Evolutionary conservation across 768 basidiomycete species (phyloP).

Genomic region (Boletus sp.): DNA sequence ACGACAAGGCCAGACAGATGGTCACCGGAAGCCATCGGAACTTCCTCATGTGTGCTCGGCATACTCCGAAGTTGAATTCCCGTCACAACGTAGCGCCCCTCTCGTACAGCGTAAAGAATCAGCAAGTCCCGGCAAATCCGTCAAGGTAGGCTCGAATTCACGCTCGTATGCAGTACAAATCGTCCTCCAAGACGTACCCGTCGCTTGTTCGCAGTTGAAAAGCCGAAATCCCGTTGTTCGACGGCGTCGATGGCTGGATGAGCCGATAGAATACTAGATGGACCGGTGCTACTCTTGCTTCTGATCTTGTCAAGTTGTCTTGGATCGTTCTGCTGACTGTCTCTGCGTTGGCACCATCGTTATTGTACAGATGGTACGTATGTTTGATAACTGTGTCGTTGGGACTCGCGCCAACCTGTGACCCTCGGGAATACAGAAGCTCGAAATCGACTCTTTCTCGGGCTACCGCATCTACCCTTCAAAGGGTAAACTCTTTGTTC

Average conservation of each 20-base stretch:
- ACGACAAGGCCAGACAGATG: no score
- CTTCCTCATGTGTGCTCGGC: constrained; percentile 18
- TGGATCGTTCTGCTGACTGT: constrained; percentile 18
- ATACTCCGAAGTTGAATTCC: constrained; percentile 27
- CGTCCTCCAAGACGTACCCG: constrained; percentile 5
- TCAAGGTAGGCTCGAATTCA: constrained; percentile 57
- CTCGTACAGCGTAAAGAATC: constrained; percentile 18
- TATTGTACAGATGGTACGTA: constrained; percentile 25
- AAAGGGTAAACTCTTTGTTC: constrained; percentile 94
- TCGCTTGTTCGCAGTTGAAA: background rate
- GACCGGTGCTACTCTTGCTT: constrained; percentile 14
- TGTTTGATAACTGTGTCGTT: background rate
- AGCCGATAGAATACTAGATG: constrained; percentile 34
- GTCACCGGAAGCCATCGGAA: background rate
- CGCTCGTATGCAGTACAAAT: constrained; percentile 15
- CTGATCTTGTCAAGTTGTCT: constrained; percentile 12
- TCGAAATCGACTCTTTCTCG: constrained; percentile 98
- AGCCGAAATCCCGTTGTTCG: constrained; percentile 10
- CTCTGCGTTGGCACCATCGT: background rate
- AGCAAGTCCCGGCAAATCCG: constrained; percentile 38
- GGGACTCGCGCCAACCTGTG: background rate
- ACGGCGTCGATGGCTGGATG: constrained; percentile 42
- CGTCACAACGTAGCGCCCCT: constrained; percentile 14
- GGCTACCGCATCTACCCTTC: constrained; percentile 97
- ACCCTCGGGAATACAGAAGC: constrained; percentile 58